These are phyloP conservation scores for Sporothrix pseudoabietina DNA, from an alignment of 2,329 filamentous ascomycete species.

Conservation along the genomic window DNA sequence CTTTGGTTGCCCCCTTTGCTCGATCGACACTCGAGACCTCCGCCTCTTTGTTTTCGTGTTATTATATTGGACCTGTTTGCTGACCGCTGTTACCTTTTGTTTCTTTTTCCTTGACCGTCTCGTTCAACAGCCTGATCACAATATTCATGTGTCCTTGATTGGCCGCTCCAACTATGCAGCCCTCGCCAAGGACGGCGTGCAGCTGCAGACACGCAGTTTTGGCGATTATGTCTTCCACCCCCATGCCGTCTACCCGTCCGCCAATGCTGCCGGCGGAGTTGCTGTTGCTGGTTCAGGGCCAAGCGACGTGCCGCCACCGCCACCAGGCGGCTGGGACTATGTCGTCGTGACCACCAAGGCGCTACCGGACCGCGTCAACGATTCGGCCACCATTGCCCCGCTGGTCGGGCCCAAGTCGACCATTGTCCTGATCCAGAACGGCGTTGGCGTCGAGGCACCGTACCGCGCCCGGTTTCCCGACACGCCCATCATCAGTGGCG, in stretches of 20 bases:
- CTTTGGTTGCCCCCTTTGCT: background rate
- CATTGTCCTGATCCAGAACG: slow-evolving; percentile 71
- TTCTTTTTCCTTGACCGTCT: slow-evolving; percentile 14
- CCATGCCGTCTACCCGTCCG: slow-evolving; percentile 63
- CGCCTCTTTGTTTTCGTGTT: background rate
- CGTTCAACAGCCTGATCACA: slow-evolving; percentile 48
- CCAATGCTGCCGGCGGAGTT: slow-evolving; percentile 47
- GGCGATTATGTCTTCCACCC: slow-evolving; percentile 67
- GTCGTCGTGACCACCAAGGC: slow-evolving; percentile 72
- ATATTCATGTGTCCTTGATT: slow-evolving; percentile 66
- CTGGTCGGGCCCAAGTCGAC: slow-evolving; percentile 57
- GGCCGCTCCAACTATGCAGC: slow-evolving; percentile 73
- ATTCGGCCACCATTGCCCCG: slow-evolving; percentile 62
- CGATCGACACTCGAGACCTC: background rate
- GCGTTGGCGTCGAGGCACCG: slow-evolving; percentile 68
- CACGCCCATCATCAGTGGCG: slow-evolving; percentile 65
- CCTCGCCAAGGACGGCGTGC: slow-evolving; percentile 63
- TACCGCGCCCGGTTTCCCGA: slow-evolving; percentile 64
- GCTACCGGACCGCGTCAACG: slow-evolving; percentile 64
- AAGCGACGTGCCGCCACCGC: slow-evolving; percentile 26
- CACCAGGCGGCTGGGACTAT: slow-evolving; percentile 52
- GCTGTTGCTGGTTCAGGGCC: slow-evolving; percentile 26
- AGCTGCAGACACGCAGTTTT: slow-evolving; percentile 65
- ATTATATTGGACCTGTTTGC: background rate
- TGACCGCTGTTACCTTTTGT: slow-evolving; percentile 5